Percentiles rank a stretch among this genome's conserved stretches.
These are phyloP conservation scores for Elsinoe fawcettii DNA, from an alignment of 2,329 filamentous ascomycete genomes.

Conservation along the genomic window DNA sequence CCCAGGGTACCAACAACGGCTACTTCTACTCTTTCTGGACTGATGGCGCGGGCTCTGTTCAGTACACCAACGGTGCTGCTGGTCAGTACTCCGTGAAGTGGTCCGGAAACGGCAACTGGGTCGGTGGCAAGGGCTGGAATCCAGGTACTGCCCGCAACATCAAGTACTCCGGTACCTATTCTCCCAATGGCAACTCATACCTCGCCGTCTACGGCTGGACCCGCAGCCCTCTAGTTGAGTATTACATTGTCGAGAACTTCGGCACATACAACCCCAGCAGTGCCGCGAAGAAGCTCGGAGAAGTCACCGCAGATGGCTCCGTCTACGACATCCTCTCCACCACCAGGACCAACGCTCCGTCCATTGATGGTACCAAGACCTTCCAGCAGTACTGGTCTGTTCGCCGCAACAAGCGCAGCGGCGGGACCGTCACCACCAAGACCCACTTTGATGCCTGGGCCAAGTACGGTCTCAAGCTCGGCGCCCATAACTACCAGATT, in stretches of 20 bases:
- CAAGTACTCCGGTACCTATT: conserved; percentile 43
- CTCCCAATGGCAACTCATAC: conserved; percentile 44
- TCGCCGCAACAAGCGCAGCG: conserved; percentile 41
- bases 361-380: conserved; percentile 47
- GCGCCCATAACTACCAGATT: conserved; percentile 47
- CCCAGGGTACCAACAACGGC: conserved; percentile 48
- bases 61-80: conserved; percentile 48
- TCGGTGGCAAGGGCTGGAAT: conserved; percentile 53
- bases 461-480: conserved; percentile 42
- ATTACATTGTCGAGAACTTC: conserved; percentile 51
- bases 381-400: conserved; percentile 51
- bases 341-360: conserved; percentile 40
- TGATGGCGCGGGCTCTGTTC: conserved; percentile 44
- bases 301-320: conserved; percentile 45
- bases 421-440: conserved; percentile 43
- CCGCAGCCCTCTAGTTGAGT: conserved; percentile 47
- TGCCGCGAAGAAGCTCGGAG: conserved; percentile 43
- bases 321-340: conserved; percentile 47
- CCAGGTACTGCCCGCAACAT: conserved; percentile 44
- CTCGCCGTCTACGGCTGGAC: conserved; percentile 54
- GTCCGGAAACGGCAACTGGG: conserved; percentile 45
- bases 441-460: conserved; percentile 50
- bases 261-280: conserved; percentile 42
- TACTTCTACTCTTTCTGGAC: conserved; percentile 57
- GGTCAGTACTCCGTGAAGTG: conserved; percentile 44